Evolutionary conservation across 140 eudicot genomes (phyloP), one percentile per base, ranked within the genome.

Genomic region (Anethum foeniculum): DNA sequence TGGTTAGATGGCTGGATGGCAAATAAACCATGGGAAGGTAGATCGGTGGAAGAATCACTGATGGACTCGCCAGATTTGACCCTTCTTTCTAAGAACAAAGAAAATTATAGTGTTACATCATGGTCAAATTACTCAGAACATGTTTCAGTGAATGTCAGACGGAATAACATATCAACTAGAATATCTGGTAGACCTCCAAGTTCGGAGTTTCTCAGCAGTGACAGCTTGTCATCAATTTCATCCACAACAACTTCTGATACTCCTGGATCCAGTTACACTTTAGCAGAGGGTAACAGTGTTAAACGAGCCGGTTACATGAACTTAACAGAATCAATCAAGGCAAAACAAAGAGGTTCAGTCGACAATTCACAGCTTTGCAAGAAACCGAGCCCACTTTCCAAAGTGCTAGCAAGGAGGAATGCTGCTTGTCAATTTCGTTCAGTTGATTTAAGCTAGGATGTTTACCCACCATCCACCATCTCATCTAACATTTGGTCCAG

Each of bases 1-100:
- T 93, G 99, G 99, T 28, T 95, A 67, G 95, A 95, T 30, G 91
- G 97, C 32, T 95, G 99, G 99, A 95, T 95, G 97, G 90, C 99
- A n/a, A 78, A 83, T 21, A 95, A 92, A 86, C 90, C 97, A 8
- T 95, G 97, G 99, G 97, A 90, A 52, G 85, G 76, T 51, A 84
- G 86, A 77, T 27, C 85, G 34, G 77, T 86, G 82, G 91, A 84
- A 67, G 92, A 86, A 56, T 47, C 82, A 47, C 86, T 75, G 8
- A 77, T 85, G 80, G 89, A 84, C 49, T 54, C 81, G 46, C 83
- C 76, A 0, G 87, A 84, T 19, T 30, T 44, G 30, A 79, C 91
- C 13, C 90, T 87, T 15, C 68, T 54, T 82, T 71, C 82, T 9
- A 87, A 65, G 85, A 85, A 62, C 43, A 34, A 44, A 1, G 89